Evolutionary conservation across 176 grass and related monocot species (phyloP).

Genomic region (Triticum aestivum): DNA sequence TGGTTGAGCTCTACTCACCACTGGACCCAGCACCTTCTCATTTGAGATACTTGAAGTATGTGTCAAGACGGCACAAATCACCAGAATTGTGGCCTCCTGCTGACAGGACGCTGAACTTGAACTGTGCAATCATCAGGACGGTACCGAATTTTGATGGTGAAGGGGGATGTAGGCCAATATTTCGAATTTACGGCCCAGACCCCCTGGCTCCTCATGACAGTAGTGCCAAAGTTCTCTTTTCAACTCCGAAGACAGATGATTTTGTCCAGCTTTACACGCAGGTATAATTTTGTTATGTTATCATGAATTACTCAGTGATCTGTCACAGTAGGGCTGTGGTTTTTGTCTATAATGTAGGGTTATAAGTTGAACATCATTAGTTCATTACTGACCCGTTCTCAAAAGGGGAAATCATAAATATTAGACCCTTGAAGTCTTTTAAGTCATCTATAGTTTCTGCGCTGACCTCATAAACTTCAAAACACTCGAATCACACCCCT

Average conservation of each 20-base stretch:
- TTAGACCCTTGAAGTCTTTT: background rate
- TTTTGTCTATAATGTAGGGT: constrained; percentile 10
- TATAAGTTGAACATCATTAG: background rate
- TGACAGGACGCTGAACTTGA: constrained; percentile 56
- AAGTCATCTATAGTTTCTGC: background rate
- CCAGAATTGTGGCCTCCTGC: constrained; percentile 62
- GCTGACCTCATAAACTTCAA: background rate
- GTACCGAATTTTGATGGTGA: constrained; percentile 82
- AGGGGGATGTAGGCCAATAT: constrained; percentile 76
- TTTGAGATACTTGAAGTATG: constrained; percentile 87
- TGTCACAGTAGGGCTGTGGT: background rate
- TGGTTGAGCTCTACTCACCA: constrained; percentile 73
- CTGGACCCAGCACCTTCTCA: constrained; percentile 86
- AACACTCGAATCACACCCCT: background rate
- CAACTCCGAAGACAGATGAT: constrained; percentile 54
- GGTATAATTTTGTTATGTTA: constrained; percentile 52
- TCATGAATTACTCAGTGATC: background rate
- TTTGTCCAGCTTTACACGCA: constrained; percentile 66
- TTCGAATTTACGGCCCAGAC: constrained; percentile 79
- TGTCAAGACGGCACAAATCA: constrained; percentile 65
- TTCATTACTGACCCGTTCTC: background rate
- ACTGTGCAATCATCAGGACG: constrained; percentile 64
- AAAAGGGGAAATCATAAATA: background rate
- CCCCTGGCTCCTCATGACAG: constrained; percentile 46
- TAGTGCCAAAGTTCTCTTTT: constrained; percentile 76